Evolutionary conservation across 2,329 filamentous ascomycete species (phyloP).

Genomic region (Diaporthe amygdali): DNA sequence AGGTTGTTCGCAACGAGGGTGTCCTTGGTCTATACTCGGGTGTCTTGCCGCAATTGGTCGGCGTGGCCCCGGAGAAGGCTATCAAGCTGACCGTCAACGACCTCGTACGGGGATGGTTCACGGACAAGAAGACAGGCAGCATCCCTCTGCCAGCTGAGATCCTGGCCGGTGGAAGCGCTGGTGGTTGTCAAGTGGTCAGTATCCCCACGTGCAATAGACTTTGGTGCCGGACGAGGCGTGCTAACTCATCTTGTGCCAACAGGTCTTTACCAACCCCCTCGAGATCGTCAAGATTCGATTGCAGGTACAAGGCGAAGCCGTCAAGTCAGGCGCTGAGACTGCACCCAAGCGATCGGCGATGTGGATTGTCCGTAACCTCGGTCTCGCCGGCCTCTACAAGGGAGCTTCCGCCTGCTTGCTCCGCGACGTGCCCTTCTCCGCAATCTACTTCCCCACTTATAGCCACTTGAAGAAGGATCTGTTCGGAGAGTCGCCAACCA

Average conservation of each 20-base stretch:
- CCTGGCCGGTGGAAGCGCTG: constrained; percentile 85
- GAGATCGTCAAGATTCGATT: constrained; percentile 99
- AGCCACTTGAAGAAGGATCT: constrained; percentile 91
- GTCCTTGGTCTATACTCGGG: constrained; percentile 90
- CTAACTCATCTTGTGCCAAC: constrained; percentile 23
- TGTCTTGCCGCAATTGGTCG: constrained; percentile 91
- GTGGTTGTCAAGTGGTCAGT: constrained; percentile 94
- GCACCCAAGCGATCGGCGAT: constrained; percentile 89
- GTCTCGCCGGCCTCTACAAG: constrained; percentile 95
- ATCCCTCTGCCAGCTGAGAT: constrained; percentile 78
- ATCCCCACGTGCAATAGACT: neutral
- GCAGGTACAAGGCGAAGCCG: constrained; percentile 94
- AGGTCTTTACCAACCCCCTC: constrained; percentile 96
- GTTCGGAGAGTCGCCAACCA: constrained; percentile 86
- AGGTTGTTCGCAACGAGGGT: constrained; percentile 93
- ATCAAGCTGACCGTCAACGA: constrained; percentile 99
- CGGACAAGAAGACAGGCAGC: constrained; percentile 72
- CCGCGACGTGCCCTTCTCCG: constrained; percentile 96
- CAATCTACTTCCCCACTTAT: constrained; percentile 98
- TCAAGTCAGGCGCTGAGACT: constrained; percentile 78
- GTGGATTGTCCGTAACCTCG: constrained; percentile 97
- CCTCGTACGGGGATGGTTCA: constrained; percentile 78
- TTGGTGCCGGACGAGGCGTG: neutral
- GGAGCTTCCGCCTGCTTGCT: constrained; percentile 92
- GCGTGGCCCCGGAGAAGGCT: constrained; percentile 98